Conservation (phyloP, 2,329 filamentous ascomycete genomes). For the Venturia nashicola region DNA sequence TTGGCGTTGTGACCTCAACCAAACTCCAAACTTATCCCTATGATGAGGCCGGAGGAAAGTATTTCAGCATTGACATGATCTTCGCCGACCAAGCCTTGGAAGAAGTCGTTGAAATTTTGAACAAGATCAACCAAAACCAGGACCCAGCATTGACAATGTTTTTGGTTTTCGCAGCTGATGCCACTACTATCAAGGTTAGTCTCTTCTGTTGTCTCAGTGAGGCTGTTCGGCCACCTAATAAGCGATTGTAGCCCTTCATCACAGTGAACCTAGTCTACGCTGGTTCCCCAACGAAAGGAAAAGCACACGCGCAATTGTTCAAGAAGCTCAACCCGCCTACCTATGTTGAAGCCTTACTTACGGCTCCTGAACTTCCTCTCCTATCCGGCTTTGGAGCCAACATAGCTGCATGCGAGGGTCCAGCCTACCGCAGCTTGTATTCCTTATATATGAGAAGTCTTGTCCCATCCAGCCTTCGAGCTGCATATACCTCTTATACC, state of each 20-base stretch:
- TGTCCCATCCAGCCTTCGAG: no score
- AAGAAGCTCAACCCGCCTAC: neutral
- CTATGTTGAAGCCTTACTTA: neutral
- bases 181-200: no score
- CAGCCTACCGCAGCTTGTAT: neutral
- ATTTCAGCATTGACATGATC: no score
- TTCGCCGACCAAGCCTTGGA: no score
- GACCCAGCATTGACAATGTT: no score
- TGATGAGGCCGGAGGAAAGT: neutral
- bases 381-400: no score
- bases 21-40: neutral
- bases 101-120: no score
- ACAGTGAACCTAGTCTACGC: slow-evolving; percentile 1
- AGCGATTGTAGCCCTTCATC: neutral
- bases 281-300: neutral
- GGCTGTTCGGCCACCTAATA: neutral
- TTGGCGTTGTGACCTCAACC: slow-evolving; percentile 39
- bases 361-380: neutral
- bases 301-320: neutral
- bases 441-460: neutral
- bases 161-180: no score
- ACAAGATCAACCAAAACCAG: no score
- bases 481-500: no score
- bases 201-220: neutral
- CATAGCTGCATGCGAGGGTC: neutral